Evolutionary conservation across 2,329 filamentous ascomycete species (phyloP).

Genomic region (Botrytis hyacinthi): DNA sequence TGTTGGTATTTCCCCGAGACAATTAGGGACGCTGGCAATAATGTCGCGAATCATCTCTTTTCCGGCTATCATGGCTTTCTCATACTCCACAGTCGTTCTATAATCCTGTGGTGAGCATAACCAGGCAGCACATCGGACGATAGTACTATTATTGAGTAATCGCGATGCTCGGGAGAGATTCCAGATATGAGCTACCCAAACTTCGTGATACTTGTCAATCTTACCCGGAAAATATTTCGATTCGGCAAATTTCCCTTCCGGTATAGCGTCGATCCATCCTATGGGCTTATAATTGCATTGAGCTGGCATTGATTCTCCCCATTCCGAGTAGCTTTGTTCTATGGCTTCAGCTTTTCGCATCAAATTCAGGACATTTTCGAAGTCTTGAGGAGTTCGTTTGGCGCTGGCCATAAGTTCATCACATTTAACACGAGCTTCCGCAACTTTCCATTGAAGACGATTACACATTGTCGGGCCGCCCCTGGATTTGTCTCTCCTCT

Average conservation of each 20-base stretch:
- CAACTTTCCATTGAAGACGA: conserved; percentile 17
- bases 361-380: conserved; percentile 44
- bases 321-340: conserved; percentile 50
- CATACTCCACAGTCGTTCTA: conserved; percentile 59
- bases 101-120: conserved; percentile 59
- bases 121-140: conserved; percentile 60
- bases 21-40: conserved; percentile 58
- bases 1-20: conserved; percentile 49
- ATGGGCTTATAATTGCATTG: conserved; percentile 51
- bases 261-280: conserved; percentile 50
- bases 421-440: conserved; percentile 11
- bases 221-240: conserved; percentile 47
- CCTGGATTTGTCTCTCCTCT: not conserved
- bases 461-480: conserved; percentile 10
- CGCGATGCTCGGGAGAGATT: conserved; percentile 55
- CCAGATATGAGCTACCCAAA: conserved; percentile 58
- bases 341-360: conserved; percentile 50
- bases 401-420: conserved; percentile 16
- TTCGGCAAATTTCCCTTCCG: not conserved
- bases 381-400: conserved; percentile 9
- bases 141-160: conserved; percentile 52
- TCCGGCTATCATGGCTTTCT: conserved; percentile 51
- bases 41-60: conserved; percentile 56
- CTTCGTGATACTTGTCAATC: conserved; percentile 57
- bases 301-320: conserved; percentile 50